phyloP scores from a whole-genome alignment of 176 grass and related monocot species.

The Puya raimondii region DNA sequence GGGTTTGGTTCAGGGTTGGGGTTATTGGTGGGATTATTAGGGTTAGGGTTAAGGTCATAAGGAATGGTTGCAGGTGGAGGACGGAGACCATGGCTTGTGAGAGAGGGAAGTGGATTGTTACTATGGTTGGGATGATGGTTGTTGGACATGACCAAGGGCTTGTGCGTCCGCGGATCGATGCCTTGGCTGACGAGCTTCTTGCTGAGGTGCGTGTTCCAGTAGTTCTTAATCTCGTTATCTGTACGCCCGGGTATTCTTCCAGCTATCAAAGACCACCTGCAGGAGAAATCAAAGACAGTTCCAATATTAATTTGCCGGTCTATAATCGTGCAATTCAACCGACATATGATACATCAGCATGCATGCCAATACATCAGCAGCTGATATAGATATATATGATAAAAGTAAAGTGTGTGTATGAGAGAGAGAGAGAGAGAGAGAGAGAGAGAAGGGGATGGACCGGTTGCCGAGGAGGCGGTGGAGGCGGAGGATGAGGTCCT shows the following conservation, averaged over 20 bases:
- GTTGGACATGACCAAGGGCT: conserved; percentile 14
- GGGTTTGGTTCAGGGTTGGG: conserved; percentile 1
- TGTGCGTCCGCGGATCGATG: conserved; percentile 63
- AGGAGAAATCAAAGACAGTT: neutral
- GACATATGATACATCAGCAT: too few relatives aligned
- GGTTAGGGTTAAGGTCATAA: neutral
- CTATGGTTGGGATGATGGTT: too few relatives aligned
- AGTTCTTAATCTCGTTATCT: conserved; percentile 90
- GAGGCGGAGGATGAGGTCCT: conserved; percentile 89
- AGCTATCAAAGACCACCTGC: conserved; percentile 77
- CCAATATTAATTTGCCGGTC: too few relatives aligned
- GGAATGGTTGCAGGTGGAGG: neutral
- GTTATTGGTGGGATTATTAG: neutral
- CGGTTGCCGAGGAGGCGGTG: conserved; percentile 91
- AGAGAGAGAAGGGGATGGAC: neutral
- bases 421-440: too few relatives aligned
- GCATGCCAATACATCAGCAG: too few relatives aligned
- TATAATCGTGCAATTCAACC: too few relatives aligned
- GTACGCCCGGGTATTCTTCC: conserved; percentile 67
- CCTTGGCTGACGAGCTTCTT: conserved; percentile 63
- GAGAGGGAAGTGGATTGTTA: too few relatives aligned
- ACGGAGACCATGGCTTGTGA: too few relatives aligned
- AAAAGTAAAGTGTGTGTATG: too few relatives aligned
- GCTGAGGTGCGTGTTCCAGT: conserved; percentile 80
- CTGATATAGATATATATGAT: too few relatives aligned